Evolutionary conservation across 1,284 basidiomycete genomes (phyloP), one percentile per base, ranked within the genome.

Genomic region (Rhodotorula sp.): DNA sequence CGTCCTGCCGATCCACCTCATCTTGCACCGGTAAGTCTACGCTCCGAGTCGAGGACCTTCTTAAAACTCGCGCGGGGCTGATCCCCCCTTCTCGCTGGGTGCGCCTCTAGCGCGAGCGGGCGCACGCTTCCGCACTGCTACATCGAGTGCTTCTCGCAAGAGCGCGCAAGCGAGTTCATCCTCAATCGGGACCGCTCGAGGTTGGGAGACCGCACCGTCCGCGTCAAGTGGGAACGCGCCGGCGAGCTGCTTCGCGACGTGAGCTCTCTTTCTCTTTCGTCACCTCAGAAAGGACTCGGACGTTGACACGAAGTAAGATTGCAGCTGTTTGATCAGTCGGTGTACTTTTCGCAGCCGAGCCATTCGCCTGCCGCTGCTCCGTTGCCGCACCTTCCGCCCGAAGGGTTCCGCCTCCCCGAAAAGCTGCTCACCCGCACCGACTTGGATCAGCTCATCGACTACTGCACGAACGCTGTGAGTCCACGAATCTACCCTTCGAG

Each of bases 101-200:
- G 29, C n/a, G n/a, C 29, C 7, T 39, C 6, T 63, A 76, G 72
- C 23, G 26, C 48, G 2, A 66, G 62, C 15, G 75, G 73, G 4
- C 73, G 75, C 16, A 76, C 75, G 1, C 69, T 76, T 3, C 75
- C 75, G 23, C 75, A 76, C 61, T 72, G 70, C 69, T 76, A 76
- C 70, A 34, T 76, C 65, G 73, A 75, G 58, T 54, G 61, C 14
- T n/a, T 23, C 21, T 60, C 56, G 18, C 5, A 49, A 10, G 49
- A 51, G 3, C 23, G 39, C 16, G 75, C 68, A 3, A 15, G 31
- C 23, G 43, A 61, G 15, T 29, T 74, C 51, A 65, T 76, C 54
- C 20, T 1, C 6, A 6, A 14, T 6, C 57, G 48, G 58, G 75
- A 76, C 52, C 67, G 71, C 31, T 46, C 46, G 15, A 18, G 29